Conservation (phyloP, 352 stramenopile genomes). For the Phytophthora vignae region DNA sequence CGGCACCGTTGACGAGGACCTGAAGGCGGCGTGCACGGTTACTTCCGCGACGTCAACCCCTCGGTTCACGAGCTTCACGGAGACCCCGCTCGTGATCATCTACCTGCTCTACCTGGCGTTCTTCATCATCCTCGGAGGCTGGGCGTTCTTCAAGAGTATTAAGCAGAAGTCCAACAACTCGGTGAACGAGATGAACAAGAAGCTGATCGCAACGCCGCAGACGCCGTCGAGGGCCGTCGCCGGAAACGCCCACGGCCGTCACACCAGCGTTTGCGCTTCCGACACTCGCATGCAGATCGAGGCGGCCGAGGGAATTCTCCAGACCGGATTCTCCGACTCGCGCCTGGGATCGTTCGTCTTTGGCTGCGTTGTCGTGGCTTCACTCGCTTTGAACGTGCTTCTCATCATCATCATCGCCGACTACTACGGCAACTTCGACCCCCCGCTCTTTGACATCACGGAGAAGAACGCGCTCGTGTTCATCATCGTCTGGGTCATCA, state of each 20-base stretch:
- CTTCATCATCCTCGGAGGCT: constrained; percentile 38
- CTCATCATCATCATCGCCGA: constrained; percentile 60
- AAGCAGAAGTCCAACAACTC: constrained; percentile 35
- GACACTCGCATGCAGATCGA: constrained; percentile 24
- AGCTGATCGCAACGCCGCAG: constrained; percentile 25
- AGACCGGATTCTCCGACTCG: constrained; percentile 32
- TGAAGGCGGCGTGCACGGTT: constrained; percentile 30
- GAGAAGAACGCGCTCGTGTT: constrained; percentile 38
- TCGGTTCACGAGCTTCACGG: constrained; percentile 35
- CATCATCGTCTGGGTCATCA: constrained; percentile 38
- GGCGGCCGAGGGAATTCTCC: constrained; percentile 10
- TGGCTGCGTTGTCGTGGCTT: constrained; percentile 46
- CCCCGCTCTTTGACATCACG: constrained; percentile 28
- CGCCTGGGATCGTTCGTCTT: constrained; percentile 37
- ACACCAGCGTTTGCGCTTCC: constrained; percentile 23
- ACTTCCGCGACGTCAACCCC: constrained; percentile 14
- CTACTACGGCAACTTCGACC: constrained; percentile 55
- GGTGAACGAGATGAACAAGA: constrained; percentile 39
- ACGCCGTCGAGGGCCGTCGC: constrained; percentile 30
- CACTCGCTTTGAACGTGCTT: constrained; percentile 51
- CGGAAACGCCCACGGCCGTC: constrained; percentile 9
- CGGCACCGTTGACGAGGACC: constrained; percentile 28
- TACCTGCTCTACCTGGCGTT: constrained; percentile 43
- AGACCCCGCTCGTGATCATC: constrained; percentile 37
- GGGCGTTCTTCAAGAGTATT: constrained; percentile 29